These are phyloP conservation scores for Aspergillus sp. DNA, from an alignment of 2,329 filamentous ascomycete genomes.

Conservation along the genomic window DNA sequence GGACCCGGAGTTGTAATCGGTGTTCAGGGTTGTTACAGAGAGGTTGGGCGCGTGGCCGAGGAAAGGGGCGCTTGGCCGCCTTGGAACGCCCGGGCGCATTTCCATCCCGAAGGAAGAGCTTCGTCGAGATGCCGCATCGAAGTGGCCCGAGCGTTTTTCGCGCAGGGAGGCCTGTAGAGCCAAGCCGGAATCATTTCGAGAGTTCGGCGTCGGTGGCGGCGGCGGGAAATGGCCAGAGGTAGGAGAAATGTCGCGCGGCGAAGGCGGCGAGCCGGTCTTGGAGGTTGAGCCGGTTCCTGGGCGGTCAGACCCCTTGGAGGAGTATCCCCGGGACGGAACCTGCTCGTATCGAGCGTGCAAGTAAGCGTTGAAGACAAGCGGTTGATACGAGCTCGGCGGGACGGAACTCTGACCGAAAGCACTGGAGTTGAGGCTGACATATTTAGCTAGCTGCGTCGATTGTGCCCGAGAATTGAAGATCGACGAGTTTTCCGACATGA, in stretches of 20 bases:
- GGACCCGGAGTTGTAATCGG: conserved; percentile 39
- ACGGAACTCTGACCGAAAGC: conserved; percentile 71
- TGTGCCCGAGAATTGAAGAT: conserved; percentile 73
- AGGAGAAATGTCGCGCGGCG: conserved; percentile 65
- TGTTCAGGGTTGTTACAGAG: conserved; percentile 47
- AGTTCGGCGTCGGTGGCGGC: conserved; percentile 74
- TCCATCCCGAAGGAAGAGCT: conserved; percentile 92
- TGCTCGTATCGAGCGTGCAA: conserved; percentile 70
- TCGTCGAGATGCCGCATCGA: conserved; percentile 75
- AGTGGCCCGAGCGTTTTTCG: conserved; percentile 93
- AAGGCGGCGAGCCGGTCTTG: conserved; percentile 55
- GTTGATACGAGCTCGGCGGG: conserved; percentile 50
- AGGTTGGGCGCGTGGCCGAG: conserved; percentile 57
- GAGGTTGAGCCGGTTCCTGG: conserved; percentile 69
- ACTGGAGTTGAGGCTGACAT: conserved; percentile 85
- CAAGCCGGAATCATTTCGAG: conserved; percentile 87
- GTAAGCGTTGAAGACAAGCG: conserved; percentile 89
- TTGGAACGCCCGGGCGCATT: conserved; percentile 56
- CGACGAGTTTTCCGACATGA: conserved; percentile 79
- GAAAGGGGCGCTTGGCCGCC: conserved; percentile 70
- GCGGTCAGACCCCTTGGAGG: conserved; percentile 56
- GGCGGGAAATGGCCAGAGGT: conserved; percentile 75
- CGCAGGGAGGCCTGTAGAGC: conserved; percentile 80
- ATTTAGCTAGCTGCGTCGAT: conserved; percentile 74
- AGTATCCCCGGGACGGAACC: conserved; percentile 44